A percentile compares a stretch with the other conserved stretches of the same genome.
These are phyloP conservation scores for Kuraishia ogatae DNA, from an alignment of 805 yeast species.

Conservation along the genomic window DNA sequence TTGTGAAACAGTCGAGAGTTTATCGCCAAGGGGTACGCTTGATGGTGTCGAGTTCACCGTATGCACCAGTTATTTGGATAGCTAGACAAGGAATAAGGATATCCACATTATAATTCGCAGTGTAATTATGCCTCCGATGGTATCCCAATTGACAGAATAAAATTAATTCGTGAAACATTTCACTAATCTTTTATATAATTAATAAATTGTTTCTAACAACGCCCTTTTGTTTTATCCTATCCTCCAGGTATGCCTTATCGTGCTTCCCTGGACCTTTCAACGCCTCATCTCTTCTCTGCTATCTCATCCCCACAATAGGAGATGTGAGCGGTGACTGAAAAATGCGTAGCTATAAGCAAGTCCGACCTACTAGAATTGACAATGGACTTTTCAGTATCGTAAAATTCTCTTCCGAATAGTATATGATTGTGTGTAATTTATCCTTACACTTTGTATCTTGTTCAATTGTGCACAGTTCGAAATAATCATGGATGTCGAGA, in stretches of 20 bases:
- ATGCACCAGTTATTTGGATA: conserved; percentile 1
- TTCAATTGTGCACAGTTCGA: too few species aligned
- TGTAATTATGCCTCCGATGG: too few species aligned
- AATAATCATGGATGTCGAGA: background rate
- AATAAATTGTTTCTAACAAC: too few species aligned
- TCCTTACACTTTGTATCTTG: background rate
- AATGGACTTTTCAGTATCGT: background rate
- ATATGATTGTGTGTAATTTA: too few species aligned
- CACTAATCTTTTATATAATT: too few species aligned
- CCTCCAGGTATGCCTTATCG: too few species aligned
- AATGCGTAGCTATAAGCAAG: background rate
- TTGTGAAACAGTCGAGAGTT: background rate
- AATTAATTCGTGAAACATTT: too few species aligned
- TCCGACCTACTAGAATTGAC: background rate
- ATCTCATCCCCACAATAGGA: background rate
- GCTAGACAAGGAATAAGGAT: background rate
- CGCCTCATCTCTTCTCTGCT: background rate
- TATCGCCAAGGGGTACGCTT: background rate
- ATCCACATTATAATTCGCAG: too few species aligned
- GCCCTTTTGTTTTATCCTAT: too few species aligned
- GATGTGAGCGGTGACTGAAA: background rate
- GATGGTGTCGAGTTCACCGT: background rate
- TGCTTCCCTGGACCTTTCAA: background rate
- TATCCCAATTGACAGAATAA: too few species aligned
- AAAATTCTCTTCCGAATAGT: background rate